A percentile compares a stretch with the other conserved stretches of the same genome.
These are phyloP conservation scores for Pseudopyrenochaeta lycopersici DNA, from an alignment of 2,329 filamentous ascomycete species.

Conservation along the genomic window DNA sequence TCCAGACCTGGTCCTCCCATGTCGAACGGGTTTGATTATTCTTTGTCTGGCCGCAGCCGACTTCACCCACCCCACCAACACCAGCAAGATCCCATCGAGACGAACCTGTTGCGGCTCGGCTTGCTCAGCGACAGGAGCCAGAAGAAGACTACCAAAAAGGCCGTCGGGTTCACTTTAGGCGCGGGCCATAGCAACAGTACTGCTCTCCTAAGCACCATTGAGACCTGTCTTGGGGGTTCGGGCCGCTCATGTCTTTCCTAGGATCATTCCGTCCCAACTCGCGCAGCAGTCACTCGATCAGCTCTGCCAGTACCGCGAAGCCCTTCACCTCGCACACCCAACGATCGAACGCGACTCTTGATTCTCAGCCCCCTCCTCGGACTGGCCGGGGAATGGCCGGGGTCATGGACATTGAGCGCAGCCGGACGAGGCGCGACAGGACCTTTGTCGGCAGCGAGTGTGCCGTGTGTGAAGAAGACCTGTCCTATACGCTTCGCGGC, in stretches of 20 bases:
- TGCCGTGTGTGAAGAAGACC: slow-evolving; percentile 93
- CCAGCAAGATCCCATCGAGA: slow-evolving; percentile 34
- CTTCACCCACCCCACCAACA: slow-evolving; percentile 29
- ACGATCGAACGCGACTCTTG: slow-evolving; percentile 35
- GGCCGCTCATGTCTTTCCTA: slow-evolving; percentile 53
- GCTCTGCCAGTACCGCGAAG: slow-evolving; percentile 25
- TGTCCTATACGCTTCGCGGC: slow-evolving; percentile 93
- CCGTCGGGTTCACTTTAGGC: slow-evolving; percentile 45
- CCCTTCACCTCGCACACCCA: slow-evolving; percentile 28
- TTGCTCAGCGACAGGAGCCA: slow-evolving; percentile 33
- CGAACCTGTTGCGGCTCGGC: slow-evolving; percentile 47
- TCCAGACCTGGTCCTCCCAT: slow-evolving; percentile 42
- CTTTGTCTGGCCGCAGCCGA: slow-evolving; percentile 42
- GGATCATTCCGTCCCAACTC: slow-evolving; percentile 49
- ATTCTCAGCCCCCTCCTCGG: slow-evolving; percentile 40
- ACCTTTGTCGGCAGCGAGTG: slow-evolving; percentile 96
- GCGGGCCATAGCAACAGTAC: slow-evolving; percentile 43
- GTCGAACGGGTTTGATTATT: slow-evolving; percentile 45
- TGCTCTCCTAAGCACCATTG: slow-evolving; percentile 32
- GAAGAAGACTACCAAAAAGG: slow-evolving; percentile 39
- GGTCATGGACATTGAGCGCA: slow-evolving; percentile 78
- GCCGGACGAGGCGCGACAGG: slow-evolving; percentile 82
- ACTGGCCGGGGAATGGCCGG: slow-evolving; percentile 63
- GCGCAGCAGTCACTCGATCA: slow-evolving; percentile 40
- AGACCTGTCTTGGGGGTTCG: slow-evolving; percentile 46